These are phyloP conservation scores for Spergularia azorica DNA, from an alignment of 179 eudicot species.

Conservation along the genomic window DNA sequence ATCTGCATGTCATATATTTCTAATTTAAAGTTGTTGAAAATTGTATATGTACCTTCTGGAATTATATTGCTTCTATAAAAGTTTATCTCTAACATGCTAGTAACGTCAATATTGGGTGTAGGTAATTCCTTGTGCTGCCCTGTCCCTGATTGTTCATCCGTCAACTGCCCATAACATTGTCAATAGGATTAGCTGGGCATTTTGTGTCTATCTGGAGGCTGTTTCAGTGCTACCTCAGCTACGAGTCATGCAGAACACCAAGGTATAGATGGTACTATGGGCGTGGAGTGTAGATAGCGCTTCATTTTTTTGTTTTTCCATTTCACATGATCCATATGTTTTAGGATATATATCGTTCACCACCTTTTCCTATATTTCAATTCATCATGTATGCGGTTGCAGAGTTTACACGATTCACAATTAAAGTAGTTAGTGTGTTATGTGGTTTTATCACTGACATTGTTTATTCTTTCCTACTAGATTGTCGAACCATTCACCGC, in stretches of 20 bases:
- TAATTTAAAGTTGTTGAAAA: too few species aligned
- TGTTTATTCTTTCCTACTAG: constrained; percentile 7
- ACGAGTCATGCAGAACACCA: constrained; percentile 45
- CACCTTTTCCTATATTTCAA: neutral
- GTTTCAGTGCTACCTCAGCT: constrained; percentile 46
- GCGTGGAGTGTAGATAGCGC: too few species aligned
- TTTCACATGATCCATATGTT: neutral
- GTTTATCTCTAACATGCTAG: constrained; percentile 1
- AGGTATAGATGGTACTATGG: constrained; percentile 18
- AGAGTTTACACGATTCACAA: too few species aligned
- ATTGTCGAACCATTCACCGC: constrained; percentile 48
- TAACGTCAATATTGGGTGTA: constrained; percentile 14
- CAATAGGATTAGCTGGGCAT: constrained; percentile 43
- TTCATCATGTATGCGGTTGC: too few species aligned
- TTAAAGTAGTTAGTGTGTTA: neutral
- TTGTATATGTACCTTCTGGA: neutral
- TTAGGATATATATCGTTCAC: neutral
- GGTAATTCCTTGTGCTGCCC: constrained; percentile 40
- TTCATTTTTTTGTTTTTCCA: neutral
- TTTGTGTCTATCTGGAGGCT: constrained; percentile 46
- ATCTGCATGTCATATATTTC: too few species aligned
- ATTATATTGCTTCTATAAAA: neutral
- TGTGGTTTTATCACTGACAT: neutral
- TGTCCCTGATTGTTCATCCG: constrained; percentile 42
- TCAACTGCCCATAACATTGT: constrained; percentile 39